Evolutionary conservation across 352 stramenopile genomes (phyloP), one percentile per base, ranked within the genome.

Genomic region (Globisporangium lucens): DNA sequence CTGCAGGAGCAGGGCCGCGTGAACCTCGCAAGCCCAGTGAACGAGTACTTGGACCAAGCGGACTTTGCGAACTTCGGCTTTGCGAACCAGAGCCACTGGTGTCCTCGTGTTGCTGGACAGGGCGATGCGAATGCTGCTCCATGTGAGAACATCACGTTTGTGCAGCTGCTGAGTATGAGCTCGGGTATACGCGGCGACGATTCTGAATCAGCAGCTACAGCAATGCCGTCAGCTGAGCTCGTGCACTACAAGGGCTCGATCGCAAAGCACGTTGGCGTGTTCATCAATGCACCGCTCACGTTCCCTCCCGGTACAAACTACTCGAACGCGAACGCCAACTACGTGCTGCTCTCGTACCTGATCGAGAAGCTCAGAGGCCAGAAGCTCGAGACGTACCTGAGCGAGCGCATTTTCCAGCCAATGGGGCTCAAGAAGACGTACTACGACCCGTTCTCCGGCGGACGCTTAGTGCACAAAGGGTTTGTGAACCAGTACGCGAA

Each of bases 121-220:
- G 22, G 27, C 3, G 53, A 15, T 2, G 6, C 24, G 24, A 24
- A 24, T 2, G 24, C 61, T 17, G 29, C 60, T 10, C 65, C 72
- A 1, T 90, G 82, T 56, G 70, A 87, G 63, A 73, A 66, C 46
- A 51, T 90, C 55, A 90, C 82, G 63, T 90, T 88, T 60, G 72
- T 81, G 52, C 74, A 90, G 35, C 74, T 90, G n/a, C n/a, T 90
- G 57, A 75, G 76, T 57, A 89, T 89, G 82, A 72, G 76, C 6
- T 90, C 82, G 0, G 82, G 82, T 1, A 63, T 90, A 15, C 59
- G 70, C 22, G 74, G 70, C 29, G 74, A 76, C 41, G 55, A 24
- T 22, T 51, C 17, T 51, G 43, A 51, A 22, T 24, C 43, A 24
- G 22, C 17, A 51, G 17, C 69, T 4, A 15, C 36, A 43, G 29